phyloP scores from a whole-genome alignment of 1,139 yeast genomes.

The Taphrina confusa region DNA sequence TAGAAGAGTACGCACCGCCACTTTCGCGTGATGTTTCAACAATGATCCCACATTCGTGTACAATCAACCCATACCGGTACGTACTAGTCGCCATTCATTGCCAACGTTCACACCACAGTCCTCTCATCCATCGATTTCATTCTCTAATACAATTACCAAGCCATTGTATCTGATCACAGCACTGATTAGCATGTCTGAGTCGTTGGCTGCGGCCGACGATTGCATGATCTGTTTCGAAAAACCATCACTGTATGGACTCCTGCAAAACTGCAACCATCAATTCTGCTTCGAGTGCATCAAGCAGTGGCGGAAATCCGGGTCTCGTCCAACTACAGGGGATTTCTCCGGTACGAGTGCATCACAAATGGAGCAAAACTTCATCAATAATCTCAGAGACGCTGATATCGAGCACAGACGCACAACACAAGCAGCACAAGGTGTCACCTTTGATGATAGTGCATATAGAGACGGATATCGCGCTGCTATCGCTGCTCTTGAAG shows the following conservation, averaged over 20 bases:
- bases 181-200: neutral
- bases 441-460: conserved; percentile 1
- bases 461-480: conserved; percentile 5
- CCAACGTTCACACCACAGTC: too few species aligned
- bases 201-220: conserved; percentile 16
- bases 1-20: too few species aligned
- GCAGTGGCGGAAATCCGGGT: conserved; percentile 1
- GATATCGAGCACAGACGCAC: neutral
- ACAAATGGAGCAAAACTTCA: neutral
- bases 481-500: conserved; percentile 1
- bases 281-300: conserved; percentile 15
- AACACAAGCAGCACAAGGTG: neutral
- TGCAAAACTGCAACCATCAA: conserved; percentile 17
- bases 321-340: neutral
- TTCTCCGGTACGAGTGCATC: neutral
- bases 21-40: too few species aligned
- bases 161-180: too few species aligned
- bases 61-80: too few species aligned
- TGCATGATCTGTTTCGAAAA: conserved; percentile 22
- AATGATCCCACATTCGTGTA: too few species aligned
- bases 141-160: too few species aligned
- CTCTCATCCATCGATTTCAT: too few species aligned
- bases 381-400: neutral
- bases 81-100: too few species aligned
- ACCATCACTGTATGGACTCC: conserved; percentile 3